Conservation (phyloP, 1,284 basidiomycete species). For the Fomitopsis pinicola region DNA sequence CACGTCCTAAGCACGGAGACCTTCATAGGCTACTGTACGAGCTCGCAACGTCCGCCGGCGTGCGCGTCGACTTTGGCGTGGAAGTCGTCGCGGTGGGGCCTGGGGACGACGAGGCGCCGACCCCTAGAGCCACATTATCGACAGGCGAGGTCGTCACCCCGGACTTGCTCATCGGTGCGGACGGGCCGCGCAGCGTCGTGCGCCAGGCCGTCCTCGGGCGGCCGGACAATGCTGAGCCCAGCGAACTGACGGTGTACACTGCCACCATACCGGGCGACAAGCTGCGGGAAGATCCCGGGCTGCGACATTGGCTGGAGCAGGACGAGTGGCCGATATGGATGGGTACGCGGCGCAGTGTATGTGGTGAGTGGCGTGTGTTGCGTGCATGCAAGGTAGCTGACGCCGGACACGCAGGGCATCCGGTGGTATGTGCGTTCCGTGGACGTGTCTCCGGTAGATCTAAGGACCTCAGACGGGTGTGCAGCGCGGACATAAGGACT, state of each 20-base stretch:
- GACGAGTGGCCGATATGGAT: constrained; percentile 24
- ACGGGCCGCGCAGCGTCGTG: constrained; percentile 31
- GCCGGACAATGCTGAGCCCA: constrained; percentile 12
- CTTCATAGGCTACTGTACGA: constrained; percentile 39
- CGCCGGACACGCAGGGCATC: constrained; percentile 15
- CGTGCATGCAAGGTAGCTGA: background rate
- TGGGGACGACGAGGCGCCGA: constrained; percentile 20
- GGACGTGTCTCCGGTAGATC: background rate
- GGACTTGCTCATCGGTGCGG: constrained; percentile 39
- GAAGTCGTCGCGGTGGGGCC: constrained; percentile 27
- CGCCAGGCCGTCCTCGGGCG: constrained; percentile 24
- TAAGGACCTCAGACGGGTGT: background rate
- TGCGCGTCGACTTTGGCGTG: constrained; percentile 34
- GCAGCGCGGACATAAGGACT: constrained; percentile 18
- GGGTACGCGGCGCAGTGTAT: constrained; percentile 17
- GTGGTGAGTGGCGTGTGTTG: constrained; percentile 12
- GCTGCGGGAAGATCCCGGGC: constrained; percentile 19
- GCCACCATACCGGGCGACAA: constrained; percentile 14
- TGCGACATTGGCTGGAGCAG: constrained; percentile 11
- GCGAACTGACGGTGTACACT: constrained; percentile 17
- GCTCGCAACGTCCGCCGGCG: constrained; percentile 38
- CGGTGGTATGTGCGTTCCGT: constrained; percentile 16
- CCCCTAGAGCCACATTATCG: constrained; percentile 28
- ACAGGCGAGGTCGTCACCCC: constrained; percentile 32
- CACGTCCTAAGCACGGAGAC: constrained; percentile 37